Base-by-base conservation (phyloP, 2,329 filamentous ascomycete genomes). In the Ophiostoma perfectum region DNA sequence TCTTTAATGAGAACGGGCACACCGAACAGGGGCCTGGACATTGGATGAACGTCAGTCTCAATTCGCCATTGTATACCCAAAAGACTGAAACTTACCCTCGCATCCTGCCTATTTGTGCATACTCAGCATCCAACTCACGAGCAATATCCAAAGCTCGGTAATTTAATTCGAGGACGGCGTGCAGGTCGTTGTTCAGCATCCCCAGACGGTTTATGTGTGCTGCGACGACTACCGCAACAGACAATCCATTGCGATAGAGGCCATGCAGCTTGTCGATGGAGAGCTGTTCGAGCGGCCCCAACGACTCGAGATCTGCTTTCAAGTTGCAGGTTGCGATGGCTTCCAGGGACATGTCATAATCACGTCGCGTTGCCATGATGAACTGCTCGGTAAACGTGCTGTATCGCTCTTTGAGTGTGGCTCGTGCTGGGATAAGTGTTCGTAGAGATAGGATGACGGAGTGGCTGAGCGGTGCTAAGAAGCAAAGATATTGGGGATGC, bases 1-100 rank as follows among this genome's bases (percentile, higher is more conserved):
- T 88, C 84, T 75, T 90, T 90, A 68, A 72, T 9, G 6, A 72
- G 49, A 49, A 71, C 11, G 2, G 72, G 71, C 0, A 71, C 68
- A 36, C 72, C 72, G 14, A 70, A 69, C 12, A 73, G 52, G 3
- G 49, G 68, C 0, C 69, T 64, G 45, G 3, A 0, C n/a, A 27
- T 41, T 7, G 18, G 71, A 42, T 27, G 70, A 47, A 16, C 7
- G 2, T 47, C 14, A 12, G 42, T 11, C 27, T 45, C 8, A 5
- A 45, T 12, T 12, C 42, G 14, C 27, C 27, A 27, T 27, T 27
- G 27, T 27, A 27, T 27, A 27, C 27, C 27, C 27, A 27, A 27
- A 27, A 27, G 27, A 27, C 27, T 27, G 27, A 27, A 27, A 27
- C 27, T 27, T 27, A 27, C 27, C 27, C 27, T 27, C 27, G 27